Percentiles rank a stretch among this genome's conserved stretches.
Evolutionary conservation across 352 stramenopile genomes (phyloP).

Genomic region (Phytophthora fragariaefolia): DNA sequence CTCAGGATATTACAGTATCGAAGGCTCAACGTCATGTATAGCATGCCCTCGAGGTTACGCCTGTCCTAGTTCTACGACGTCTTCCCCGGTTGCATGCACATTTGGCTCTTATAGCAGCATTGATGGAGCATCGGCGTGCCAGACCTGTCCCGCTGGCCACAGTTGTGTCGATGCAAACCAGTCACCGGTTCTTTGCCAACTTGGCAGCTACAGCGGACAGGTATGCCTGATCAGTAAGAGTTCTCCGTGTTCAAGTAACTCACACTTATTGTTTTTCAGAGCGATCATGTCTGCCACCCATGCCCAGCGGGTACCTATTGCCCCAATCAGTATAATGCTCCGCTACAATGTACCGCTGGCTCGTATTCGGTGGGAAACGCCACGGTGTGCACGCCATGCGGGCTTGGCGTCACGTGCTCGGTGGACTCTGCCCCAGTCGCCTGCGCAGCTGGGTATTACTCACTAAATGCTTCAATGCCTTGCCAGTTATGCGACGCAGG

Average conservation of each 20-base stretch:
- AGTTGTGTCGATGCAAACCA: constrained; percentile 53
- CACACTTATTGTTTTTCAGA: constrained; percentile 23
- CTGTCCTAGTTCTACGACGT: constrained; percentile 35
- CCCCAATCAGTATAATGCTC: constrained; percentile 20
- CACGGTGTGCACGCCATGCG: constrained; percentile 51
- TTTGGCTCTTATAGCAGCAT: constrained; percentile 38
- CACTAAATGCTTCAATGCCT: constrained; percentile 19
- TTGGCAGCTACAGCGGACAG: constrained; percentile 56
- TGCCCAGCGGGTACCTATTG: constrained; percentile 58
- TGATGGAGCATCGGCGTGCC: constrained; percentile 26
- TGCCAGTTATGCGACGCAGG: constrained; percentile 45
- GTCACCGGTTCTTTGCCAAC: constrained; percentile 43
- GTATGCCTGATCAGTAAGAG: constrained; percentile 31
- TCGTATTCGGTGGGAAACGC: constrained; percentile 55
- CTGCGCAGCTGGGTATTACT: constrained; percentile 43
- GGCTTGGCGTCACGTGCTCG: constrained; percentile 54
- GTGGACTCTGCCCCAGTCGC: constrained; percentile 24
- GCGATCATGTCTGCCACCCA: constrained; percentile 38
- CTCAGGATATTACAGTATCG: constrained; percentile 30
- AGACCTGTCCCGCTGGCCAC: constrained; percentile 62
- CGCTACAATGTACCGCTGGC: constrained; percentile 33
- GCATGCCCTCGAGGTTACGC: constrained; percentile 41
- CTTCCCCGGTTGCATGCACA: constrained; percentile 30
- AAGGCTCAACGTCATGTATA: constrained; percentile 35
- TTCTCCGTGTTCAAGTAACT: background rate